Evolutionary conservation across 345 rosid species (phyloP), one percentile per base, ranked within the genome.

Genomic region (Eucalyptus regnans): DNA sequence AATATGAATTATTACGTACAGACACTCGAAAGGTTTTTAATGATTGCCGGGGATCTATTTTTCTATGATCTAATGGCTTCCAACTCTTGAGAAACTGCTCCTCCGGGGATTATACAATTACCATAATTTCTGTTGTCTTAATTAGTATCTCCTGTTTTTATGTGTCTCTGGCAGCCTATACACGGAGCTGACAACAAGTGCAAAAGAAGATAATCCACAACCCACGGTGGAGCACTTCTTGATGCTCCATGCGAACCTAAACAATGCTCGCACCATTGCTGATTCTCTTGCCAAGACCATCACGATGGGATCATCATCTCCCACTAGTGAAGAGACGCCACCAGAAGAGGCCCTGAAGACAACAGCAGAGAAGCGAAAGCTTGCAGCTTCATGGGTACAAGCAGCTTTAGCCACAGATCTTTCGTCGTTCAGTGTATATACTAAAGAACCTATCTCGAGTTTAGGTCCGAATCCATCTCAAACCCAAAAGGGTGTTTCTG

Each of bases 211-310:
- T 81, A 95, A 96, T 92, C 99, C 99, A 31, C 96, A 94, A 88
- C 98, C 97, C 33, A 94, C 95, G 4, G 98, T 98, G 86, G 99
- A 98, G 91, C 96, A 94, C 91, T 98, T 97, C 93, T 93, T 98
- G 92, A 92, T 93, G 85, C 97, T 98, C 89, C 94, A 97, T 86
- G 91, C 96, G 3, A 92, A 92, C 88, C 91, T 98, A 91, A 95
- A 93, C 87, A 92, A 93, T 86, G 95, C 92, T 91, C 92, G 90
- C 79, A 89, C 88, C 87, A 89, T 93, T 86, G 95, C 96, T 2
- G 94, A 93, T 89, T 96, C 98, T 87, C 91, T 97, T 86, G 94
- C 94, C 17, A 97, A 93, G 91, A 89, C 91, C 56, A 86, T 89
- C 64, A 90, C 90, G 3, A 86, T 46, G 12, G 94, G 91, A 52